Base-by-base conservation (phyloP, 148 eudicot genomes). In the Rhododendron mucronatum region DNA sequence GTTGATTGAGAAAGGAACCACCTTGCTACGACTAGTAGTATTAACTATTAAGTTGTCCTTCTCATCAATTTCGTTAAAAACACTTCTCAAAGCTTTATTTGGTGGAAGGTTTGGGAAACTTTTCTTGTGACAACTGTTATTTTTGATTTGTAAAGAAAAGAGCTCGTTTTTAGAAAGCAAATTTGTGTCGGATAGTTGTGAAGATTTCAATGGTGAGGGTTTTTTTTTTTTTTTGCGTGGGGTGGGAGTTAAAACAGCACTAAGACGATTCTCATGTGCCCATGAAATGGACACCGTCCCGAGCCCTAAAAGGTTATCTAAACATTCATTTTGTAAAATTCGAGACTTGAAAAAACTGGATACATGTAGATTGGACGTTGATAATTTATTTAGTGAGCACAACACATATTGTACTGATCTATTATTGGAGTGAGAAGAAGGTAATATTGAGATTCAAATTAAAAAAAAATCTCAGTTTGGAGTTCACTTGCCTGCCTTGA, bases 1-100 rank as follows among this genome's bases (percentile, higher is more conserved):
- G 69, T 87, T 67, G 35, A 53, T 41, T 82, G 78, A 84, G 86
- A 73, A 77, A 86, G 53, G 50, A 30, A 71, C 41, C 0, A 71
- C 76, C 76, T 33, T 30, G 76, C 33, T 71, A 13, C 30, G n/a
- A 23, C 33, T 47, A 47, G 0, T 45, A 45, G 1, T 47, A 47
- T 69, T 12, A 69, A 45, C 0, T 47, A 47, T 69, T 12, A 69
- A 28, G 3, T 28, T 12, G 33, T 3, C 4, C 4, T 67, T 26
- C 74, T 26, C 75, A 28, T 69, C 37, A 69, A 28, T 69, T 28
- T 28, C 1, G 35, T 69, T 55, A 53, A 16, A 21, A 65, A 65
- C 71, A 65, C 28, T n/a, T 65, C 30, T n/a, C 14, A n/a, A n/a
- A n/a, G 28, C 71, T 65, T 65, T 26, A 65, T 61, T 61, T 61